These are phyloP conservation scores for Lipomyces starkeyi DNA, from an alignment of 805 yeast species.

Conservation along the genomic window DNA sequence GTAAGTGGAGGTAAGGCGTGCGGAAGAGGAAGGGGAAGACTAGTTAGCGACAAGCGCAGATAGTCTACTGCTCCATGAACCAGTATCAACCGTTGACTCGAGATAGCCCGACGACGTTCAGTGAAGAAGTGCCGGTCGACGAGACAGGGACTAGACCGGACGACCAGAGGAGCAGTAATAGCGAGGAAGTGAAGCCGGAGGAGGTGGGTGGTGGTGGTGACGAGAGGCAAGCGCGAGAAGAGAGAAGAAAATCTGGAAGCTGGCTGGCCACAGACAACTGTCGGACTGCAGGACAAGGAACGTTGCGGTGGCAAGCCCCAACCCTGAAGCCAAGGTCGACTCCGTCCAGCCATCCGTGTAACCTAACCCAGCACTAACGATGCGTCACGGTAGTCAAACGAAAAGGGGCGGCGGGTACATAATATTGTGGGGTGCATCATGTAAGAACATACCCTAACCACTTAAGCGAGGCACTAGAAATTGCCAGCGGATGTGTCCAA, in stretches of 20 bases:
- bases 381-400: no score
- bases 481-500: no score
- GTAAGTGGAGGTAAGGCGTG: background rate
- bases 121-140: conserved; percentile 26
- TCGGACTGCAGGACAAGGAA: background rate
- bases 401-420: background rate
- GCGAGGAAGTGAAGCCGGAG: background rate
- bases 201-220: conserved; percentile 1
- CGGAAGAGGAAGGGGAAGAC: background rate
- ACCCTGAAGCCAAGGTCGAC: background rate
- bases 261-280: background rate
- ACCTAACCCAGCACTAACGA: background rate
- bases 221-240: background rate
- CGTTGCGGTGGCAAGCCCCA: background rate
- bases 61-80: conserved; percentile 15
- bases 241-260: background rate
- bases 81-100: conserved; percentile 14
- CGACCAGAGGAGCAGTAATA: conserved; percentile 2
- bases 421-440: background rate
- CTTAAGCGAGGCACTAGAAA: no score
- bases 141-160: conserved; percentile 10
- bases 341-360: background rate
- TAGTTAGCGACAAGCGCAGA: conserved; percentile 3
- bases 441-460: no score
- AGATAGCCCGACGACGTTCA: conserved; percentile 19